A percentile compares a stretch with the other conserved stretches of the same genome.
Conservation (phyloP, 2,329 filamentous ascomycete species). For the Fusarium ramigenum region DNA sequence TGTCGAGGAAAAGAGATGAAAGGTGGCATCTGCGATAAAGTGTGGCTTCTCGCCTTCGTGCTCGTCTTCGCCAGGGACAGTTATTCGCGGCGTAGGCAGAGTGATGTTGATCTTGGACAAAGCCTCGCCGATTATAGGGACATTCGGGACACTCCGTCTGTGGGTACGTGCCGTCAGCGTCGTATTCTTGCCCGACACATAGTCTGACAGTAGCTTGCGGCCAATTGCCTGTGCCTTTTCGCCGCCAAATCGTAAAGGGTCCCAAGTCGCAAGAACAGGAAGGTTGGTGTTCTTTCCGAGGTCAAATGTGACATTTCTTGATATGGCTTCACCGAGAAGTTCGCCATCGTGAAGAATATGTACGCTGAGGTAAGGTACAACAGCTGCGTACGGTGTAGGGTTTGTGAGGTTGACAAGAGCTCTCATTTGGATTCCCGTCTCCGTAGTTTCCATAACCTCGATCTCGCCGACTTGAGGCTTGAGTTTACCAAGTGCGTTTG, state of each 20-base stretch:
- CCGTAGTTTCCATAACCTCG: constrained; percentile 76
- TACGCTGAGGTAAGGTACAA: constrained; percentile 82
- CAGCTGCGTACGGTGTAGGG: constrained; percentile 85
- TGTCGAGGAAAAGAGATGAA: constrained; percentile 88
- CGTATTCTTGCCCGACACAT: constrained; percentile 88
- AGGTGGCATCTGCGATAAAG: constrained; percentile 86
- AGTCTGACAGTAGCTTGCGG: constrained; percentile 80
- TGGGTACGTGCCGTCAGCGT: constrained; percentile 80
- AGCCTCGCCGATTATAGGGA: constrained; percentile 76
- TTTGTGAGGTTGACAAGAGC: constrained; percentile 87
- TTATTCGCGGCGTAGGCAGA: constrained; percentile 75
- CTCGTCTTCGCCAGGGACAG: constrained; percentile 60
- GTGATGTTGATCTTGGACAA: constrained; percentile 77
- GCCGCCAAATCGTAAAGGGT: constrained; percentile 71
- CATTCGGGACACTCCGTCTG: constrained; percentile 74
- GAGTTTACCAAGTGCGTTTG: constrained; percentile 58
- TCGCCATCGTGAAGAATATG: constrained; percentile 79
- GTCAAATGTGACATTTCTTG: constrained; percentile 68
- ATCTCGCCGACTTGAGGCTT: constrained; percentile 76
- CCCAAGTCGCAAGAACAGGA: constrained; percentile 75
- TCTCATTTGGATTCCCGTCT: constrained; percentile 74
- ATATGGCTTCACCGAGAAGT: constrained; percentile 78
- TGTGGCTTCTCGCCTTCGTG: constrained; percentile 53
- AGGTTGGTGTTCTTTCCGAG: constrained; percentile 79
- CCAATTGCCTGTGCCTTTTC: constrained; percentile 69